Percentiles rank a stretch among this genome's conserved stretches.
Evolutionary conservation across 192 early-diverging fungal species (phyloP).

Genomic region (Coemansia sp.): DNA sequence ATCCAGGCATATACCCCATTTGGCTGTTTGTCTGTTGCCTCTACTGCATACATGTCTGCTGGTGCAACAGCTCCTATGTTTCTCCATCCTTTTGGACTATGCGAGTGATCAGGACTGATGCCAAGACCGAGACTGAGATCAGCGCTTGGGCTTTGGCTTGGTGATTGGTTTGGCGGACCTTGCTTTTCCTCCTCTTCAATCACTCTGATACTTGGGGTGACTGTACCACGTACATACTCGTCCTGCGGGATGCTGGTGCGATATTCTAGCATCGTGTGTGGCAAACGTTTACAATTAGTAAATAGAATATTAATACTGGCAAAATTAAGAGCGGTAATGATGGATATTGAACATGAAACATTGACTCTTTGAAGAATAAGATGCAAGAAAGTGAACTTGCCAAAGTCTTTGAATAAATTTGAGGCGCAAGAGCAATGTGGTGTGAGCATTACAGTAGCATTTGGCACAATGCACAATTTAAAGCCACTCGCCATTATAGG

Average conservation of each 20-base stretch:
- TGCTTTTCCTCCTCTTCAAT: background rate
- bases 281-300: no score
- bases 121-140: background rate
- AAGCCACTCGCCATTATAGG: background rate
- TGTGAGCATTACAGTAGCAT: background rate
- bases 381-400: background rate
- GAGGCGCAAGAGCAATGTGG: background rate
- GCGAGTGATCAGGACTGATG: background rate
- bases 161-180: background rate
- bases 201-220: background rate
- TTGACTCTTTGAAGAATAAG: background rate
- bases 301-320: no score
- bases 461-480: background rate
- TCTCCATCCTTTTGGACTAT: slow-evolving; percentile 1
- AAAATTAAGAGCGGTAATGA: no score
- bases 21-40: slow-evolving; percentile 46
- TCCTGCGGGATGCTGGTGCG: background rate
- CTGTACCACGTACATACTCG: background rate
- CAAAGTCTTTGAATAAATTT: background rate
- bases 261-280: no score
- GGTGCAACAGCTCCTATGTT: slow-evolving; percentile 30
- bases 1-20: slow-evolving; percentile 50
- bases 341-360: no score
- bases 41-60: slow-evolving; percentile 43
- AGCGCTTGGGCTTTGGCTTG: background rate